A percentile compares a stretch with the other conserved stretches of the same genome.
These are phyloP conservation scores for Agrostemma githago DNA, from an alignment of 148 eudicot genomes.

Conservation along the genomic window DNA sequence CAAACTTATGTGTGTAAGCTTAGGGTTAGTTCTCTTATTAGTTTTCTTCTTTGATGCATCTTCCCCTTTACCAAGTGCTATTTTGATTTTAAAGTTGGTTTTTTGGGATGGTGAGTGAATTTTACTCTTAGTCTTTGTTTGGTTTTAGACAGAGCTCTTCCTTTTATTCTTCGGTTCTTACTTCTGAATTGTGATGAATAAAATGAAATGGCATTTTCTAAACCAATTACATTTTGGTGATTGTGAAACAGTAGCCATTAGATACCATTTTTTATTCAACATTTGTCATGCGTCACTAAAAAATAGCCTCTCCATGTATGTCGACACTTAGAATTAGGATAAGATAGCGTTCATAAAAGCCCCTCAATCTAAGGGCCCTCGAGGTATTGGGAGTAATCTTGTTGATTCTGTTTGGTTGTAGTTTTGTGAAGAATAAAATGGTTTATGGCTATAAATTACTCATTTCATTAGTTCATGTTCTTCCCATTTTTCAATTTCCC, in stretches of 20 bases:
- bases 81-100: background rate
- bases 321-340: background rate
- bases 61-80: background rate
- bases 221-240: no score
- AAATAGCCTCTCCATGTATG: background rate
- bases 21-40: background rate
- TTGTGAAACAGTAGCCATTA: no score
- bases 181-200: no score
- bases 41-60: background rate
- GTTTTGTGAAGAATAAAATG: background rate
- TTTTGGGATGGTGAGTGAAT: background rate
- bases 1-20: background rate
- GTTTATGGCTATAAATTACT: background rate
- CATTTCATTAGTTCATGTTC: no score
- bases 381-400: background rate
- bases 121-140: background rate
- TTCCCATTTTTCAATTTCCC: no score
- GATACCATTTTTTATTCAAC: no score
- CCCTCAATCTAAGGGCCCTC: background rate
- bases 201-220: no score
- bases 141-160: no score
- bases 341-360: background rate
- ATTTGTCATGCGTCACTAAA: background rate
- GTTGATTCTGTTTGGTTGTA: background rate
- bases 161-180: no score